phyloP scores from a whole-genome alignment of 352 stramenopile genomes.

The Pythium pyrilobum region DNA sequence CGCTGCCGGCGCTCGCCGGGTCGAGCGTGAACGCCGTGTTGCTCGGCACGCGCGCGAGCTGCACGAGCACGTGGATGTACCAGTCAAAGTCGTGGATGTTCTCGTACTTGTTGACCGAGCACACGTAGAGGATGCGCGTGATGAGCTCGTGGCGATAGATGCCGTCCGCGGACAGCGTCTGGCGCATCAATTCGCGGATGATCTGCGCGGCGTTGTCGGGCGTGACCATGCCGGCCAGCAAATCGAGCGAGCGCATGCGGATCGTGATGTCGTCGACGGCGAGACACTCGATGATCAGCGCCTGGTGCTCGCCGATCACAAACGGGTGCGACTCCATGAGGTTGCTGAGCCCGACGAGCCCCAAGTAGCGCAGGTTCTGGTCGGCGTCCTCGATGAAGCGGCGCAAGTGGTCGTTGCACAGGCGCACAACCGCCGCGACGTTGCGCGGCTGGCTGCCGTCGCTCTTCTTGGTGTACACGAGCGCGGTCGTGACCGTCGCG shows the following conservation, averaged over 20 bases:
- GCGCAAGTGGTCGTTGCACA: constrained; percentile 95
- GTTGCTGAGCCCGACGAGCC: constrained; percentile 95
- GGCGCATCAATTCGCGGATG: constrained; percentile 94
- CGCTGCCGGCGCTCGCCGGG: constrained; percentile 15
- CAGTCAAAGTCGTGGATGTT: constrained; percentile 98
- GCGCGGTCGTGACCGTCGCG: constrained; percentile 94
- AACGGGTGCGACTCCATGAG: constrained; percentile 96
- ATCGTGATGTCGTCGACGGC: constrained; percentile 99
- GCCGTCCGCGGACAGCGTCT: constrained; percentile 92
- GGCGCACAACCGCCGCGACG: constrained; percentile 90
- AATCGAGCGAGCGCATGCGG: constrained; percentile 94
- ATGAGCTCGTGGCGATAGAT: constrained; percentile 96
- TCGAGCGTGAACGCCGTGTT: constrained; percentile 38
- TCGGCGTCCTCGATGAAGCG: constrained; percentile 97
- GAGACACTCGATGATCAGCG: constrained; percentile 96
- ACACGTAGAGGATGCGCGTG: constrained; percentile 95
- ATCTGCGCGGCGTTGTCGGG: constrained; percentile 95
- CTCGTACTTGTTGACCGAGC: constrained; percentile 96
- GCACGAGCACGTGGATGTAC: constrained; percentile 97
- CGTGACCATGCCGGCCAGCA: constrained; percentile 95
- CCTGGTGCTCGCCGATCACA: constrained; percentile 93
- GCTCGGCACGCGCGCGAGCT: constrained; percentile 91
- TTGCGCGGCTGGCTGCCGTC: constrained; percentile 94
- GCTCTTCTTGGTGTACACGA: constrained; percentile 95
- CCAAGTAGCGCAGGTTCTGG: constrained; percentile 99